phyloP scores from a whole-genome alignment of 2,329 filamentous ascomycete genomes.

The Fusarium liriodendri region DNA sequence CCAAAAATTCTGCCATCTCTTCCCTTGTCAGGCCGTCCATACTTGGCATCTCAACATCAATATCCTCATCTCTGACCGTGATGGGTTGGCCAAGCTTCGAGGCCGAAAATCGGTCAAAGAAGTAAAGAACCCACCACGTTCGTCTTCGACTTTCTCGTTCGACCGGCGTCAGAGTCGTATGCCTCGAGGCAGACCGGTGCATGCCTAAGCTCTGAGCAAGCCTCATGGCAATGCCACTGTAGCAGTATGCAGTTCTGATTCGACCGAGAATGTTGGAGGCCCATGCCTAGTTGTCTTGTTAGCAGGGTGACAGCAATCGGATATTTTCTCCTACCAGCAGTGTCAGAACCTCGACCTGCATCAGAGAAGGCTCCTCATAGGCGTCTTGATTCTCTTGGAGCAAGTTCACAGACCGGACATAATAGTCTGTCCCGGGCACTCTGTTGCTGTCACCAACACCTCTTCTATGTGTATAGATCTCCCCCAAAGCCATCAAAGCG shows the following conservation, averaged over 20 bases:
- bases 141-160: constrained; percentile 43
- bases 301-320: background rate
- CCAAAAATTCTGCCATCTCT: constrained; percentile 45
- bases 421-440: constrained; percentile 57
- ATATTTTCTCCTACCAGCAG: constrained; percentile 8
- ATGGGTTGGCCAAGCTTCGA: constrained; percentile 49
- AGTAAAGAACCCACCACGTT: constrained; percentile 50
- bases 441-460: constrained; percentile 37
- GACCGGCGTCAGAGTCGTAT: constrained; percentile 31
- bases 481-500: constrained; percentile 56
- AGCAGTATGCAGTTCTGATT: constrained; percentile 46
- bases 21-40: constrained; percentile 44
- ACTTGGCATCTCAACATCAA: constrained; percentile 48
- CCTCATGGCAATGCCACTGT: constrained; percentile 51
- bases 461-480: constrained; percentile 56
- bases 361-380: constrained; percentile 56
- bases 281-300: constrained; percentile 32
- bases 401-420: constrained; percentile 52
- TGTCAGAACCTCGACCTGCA: constrained; percentile 56
- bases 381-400: constrained; percentile 50
- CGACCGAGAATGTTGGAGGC: constrained; percentile 50
- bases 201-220: constrained; percentile 55
- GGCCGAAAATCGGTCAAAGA: constrained; percentile 48
- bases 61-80: constrained; percentile 46
- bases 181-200: constrained; percentile 48